A percentile compares a stretch with the other conserved stretches of the same genome.
Conservation (phyloP, 192 early-diverging fungal species). For the Coemansia sp. region DNA sequence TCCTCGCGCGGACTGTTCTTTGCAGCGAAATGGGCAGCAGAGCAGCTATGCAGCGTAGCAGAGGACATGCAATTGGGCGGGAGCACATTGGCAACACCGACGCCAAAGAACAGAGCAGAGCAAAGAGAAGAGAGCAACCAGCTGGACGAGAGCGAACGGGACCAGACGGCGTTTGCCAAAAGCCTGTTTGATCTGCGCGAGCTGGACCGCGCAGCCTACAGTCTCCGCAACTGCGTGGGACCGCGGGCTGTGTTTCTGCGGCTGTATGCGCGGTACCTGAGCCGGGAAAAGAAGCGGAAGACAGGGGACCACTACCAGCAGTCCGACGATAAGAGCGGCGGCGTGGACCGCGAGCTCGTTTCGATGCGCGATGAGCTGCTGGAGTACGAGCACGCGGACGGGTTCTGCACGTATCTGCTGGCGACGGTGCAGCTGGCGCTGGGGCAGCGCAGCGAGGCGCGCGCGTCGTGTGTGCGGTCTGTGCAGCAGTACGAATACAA, state of each 20-base stretch:
- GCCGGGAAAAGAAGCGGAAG: conserved; percentile 33
- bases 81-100: neutral
- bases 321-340: conserved; percentile 11
- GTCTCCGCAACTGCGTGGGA: conserved; percentile 54
- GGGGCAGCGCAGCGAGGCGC: conserved; percentile 49
- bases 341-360: conserved; percentile 22
- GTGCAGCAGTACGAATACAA: conserved; percentile 75
- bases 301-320: conserved; percentile 4
- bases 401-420: conserved; percentile 44
- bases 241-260: conserved; percentile 69
- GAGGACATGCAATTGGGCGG: neutral
- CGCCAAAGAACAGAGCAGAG: neutral
- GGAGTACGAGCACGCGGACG: conserved; percentile 2
- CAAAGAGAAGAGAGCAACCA: conserved; percentile 8
- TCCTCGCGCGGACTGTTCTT: conserved; percentile 67
- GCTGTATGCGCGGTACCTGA: conserved; percentile 77
- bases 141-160: conserved; percentile 22
- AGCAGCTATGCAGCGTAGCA: conserved; percentile 45
- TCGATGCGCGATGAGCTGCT: conserved; percentile 45
- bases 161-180: conserved; percentile 63
- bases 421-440: conserved; percentile 25
- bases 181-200: conserved; percentile 73
- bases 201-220: conserved; percentile 62
- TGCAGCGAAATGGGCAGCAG: conserved; percentile 71
- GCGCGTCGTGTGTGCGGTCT: conserved; percentile 61